Conservation (phyloP, 805 yeast species). For the Starmerella riodocensis region DNA sequence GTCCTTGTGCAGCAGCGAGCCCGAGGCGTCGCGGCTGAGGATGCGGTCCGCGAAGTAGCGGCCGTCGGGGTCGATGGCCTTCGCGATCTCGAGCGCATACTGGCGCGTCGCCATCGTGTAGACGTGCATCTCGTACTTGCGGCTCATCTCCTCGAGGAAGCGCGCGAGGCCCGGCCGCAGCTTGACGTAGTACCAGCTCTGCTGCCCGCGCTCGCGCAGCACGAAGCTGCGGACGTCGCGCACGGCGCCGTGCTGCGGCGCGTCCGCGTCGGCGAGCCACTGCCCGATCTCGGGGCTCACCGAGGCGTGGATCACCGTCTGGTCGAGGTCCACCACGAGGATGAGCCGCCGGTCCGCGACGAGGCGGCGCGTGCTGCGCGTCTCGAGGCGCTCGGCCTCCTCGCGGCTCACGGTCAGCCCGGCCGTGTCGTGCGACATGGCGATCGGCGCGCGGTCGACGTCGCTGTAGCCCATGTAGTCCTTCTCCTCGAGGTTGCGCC, state of each 20-base stretch:
- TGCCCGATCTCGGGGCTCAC: conserved; percentile 95
- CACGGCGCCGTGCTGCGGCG: conserved; percentile 75
- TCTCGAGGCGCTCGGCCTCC: conserved; percentile 80
- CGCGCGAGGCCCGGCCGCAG: conserved; percentile 73
- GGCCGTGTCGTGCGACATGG: conserved; percentile 80
- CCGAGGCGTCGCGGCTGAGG: conserved; percentile 86
- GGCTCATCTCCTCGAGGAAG: conserved; percentile 51
- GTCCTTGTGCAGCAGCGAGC: conserved; percentile 78
- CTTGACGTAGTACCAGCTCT: conserved; percentile 84
- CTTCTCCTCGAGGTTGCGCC: conserved; percentile 55
- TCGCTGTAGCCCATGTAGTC: conserved; percentile 63
- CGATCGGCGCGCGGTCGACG: conserved; percentile 64
- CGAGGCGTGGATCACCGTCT: conserved; percentile 93
- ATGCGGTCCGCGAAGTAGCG: conserved; percentile 81
- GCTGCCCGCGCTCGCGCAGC: conserved; percentile 43
- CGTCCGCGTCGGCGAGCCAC: conserved; percentile 78
- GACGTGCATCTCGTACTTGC: conserved; percentile 76
- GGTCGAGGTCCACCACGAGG: conserved; percentile 91
- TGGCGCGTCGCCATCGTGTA: conserved; percentile 97
- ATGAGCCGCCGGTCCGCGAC: conserved; percentile 56
- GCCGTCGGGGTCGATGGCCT: conserved; percentile 82
- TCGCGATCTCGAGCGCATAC: conserved; percentile 80
- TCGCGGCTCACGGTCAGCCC: conserved; percentile 69
- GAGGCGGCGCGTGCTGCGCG: conserved; percentile 47
- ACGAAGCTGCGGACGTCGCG: conserved; percentile 69